Conservation (phyloP, 23 red algal species). For the Pyropia yezoensis region DNA sequence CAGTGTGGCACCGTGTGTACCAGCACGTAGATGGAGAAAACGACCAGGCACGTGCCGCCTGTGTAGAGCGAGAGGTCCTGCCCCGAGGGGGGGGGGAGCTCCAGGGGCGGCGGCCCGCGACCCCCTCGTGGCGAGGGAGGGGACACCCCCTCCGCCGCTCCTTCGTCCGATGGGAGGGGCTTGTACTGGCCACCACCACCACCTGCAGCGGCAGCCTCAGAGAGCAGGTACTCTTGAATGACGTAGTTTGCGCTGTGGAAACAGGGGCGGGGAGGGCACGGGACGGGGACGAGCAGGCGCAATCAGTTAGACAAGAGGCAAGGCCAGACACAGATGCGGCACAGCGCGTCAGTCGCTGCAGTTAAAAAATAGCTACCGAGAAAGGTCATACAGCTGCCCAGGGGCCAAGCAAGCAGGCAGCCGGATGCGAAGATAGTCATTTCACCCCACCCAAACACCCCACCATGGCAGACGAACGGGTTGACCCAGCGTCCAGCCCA, state of each 20-base stretch:
- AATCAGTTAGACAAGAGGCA: not conserved
- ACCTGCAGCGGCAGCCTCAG: not conserved
- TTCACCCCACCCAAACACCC: too few species aligned
- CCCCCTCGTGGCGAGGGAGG: too few species aligned
- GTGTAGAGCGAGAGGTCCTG: constrained; percentile 70
- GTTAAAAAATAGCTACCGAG: too few species aligned
- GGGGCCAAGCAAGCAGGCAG: too few species aligned
- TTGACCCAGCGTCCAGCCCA: too few species aligned
- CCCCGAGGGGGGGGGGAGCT: constrained; percentile 42
- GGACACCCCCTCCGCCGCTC: too few species aligned
- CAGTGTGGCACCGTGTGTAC: constrained; percentile 69
- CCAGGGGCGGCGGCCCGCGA: not conserved
- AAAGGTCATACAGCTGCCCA: too few species aligned
- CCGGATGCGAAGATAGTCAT: too few species aligned
- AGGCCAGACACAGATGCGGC: not conserved
- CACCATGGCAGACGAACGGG: too few species aligned
- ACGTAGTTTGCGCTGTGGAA: constrained; percentile 57
- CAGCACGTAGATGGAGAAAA: constrained; percentile 55
- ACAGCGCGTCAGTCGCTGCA: not conserved
- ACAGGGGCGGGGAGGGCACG: too few species aligned
- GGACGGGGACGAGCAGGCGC: not conserved
- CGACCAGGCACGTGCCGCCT: constrained; percentile 39
- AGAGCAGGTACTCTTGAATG: constrained; percentile 64
- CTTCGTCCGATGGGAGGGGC: too few species aligned
- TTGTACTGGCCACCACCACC: too few species aligned